phyloP scores from a whole-genome alignment of 257 asterid species.

The Capsicum rhomboideum region DNA sequence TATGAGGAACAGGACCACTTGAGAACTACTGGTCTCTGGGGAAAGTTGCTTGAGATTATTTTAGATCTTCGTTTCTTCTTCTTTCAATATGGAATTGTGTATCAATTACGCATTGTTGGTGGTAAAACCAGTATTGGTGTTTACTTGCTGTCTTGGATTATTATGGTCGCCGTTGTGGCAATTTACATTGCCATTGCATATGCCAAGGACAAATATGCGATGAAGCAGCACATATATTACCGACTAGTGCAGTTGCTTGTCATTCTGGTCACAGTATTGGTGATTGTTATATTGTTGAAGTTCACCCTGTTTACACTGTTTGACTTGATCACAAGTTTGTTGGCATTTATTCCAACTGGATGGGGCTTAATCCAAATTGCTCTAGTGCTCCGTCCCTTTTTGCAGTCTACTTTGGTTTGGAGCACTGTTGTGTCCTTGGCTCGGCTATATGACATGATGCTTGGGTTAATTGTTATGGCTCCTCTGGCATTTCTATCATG shows the following conservation, averaged over 20 bases:
- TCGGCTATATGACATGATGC: slow-evolving; percentile 75
- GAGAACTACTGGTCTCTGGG: slow-evolving; percentile 94
- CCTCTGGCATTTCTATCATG: slow-evolving; percentile 83
- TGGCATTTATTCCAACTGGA: slow-evolving; percentile 94
- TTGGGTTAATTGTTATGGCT: slow-evolving; percentile 80
- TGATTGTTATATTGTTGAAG: slow-evolving; percentile 40
- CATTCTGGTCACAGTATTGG: slow-evolving; percentile 36
- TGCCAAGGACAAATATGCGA: slow-evolving; percentile 72
- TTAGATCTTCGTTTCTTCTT: slow-evolving; percentile 90
- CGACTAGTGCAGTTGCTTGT: slow-evolving; percentile 79
- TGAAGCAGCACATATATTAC: slow-evolving; percentile 62
- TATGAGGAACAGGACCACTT: slow-evolving; percentile 89
- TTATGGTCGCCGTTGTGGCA: slow-evolving; percentile 44
- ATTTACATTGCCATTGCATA: slow-evolving; percentile 54
- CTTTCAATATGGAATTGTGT: slow-evolving; percentile 90
- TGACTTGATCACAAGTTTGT: slow-evolving; percentile 62
- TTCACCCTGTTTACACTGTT: slow-evolving; percentile 29
- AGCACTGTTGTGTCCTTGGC: slow-evolving; percentile 83
- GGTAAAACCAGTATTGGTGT: slow-evolving; percentile 46
- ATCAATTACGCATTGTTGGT: slow-evolving; percentile 55
- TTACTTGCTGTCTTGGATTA: slow-evolving; percentile 86
- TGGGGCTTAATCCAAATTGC: slow-evolving; percentile 95
- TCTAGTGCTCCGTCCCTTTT: slow-evolving; percentile 78
- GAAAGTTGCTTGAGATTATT: slow-evolving; percentile 81
- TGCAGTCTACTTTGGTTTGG: slow-evolving; percentile 80